phyloP scores from a whole-genome alignment of 2,329 filamentous ascomycete genomes.

The Mariannaea elegans region DNA sequence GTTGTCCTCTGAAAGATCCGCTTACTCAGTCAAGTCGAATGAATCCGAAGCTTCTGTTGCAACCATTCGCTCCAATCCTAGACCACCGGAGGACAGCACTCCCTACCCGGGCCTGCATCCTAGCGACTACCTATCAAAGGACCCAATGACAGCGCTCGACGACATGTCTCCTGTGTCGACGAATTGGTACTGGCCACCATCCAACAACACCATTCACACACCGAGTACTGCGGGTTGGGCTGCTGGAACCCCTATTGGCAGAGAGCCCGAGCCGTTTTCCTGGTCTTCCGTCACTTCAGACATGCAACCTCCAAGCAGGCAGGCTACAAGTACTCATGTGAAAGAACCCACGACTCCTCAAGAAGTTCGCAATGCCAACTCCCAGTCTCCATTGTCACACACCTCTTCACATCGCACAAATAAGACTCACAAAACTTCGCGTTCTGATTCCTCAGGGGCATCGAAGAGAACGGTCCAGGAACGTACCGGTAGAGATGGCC shows the following conservation, averaged over 20 bases:
- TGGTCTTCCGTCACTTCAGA: conserved; percentile 30
- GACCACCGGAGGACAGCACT: conserved; percentile 43
- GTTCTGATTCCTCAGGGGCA: conserved; percentile 3
- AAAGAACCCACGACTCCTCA: background rate
- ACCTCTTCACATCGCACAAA: conserved; percentile 15
- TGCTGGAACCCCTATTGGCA: conserved; percentile 30
- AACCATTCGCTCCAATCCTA: conserved; percentile 39
- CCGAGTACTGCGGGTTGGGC: conserved; percentile 22
- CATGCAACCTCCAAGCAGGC: background rate
- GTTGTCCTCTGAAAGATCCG: conserved; percentile 29
- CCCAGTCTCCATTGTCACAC: conserved; percentile 16
- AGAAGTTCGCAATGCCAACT: background rate
- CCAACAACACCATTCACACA: conserved; percentile 26
- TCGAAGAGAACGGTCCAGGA: background rate
- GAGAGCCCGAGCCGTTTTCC: conserved; percentile 34
- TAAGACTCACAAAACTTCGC: background rate
- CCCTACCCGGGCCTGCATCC: conserved; percentile 38
- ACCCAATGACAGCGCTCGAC: conserved; percentile 26
- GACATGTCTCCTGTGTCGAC: conserved; percentile 27
- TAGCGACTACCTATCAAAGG: conserved; percentile 33
- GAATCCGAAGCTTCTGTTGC: conserved; percentile 32
- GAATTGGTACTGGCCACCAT: conserved; percentile 34
- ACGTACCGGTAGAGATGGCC: background rate
- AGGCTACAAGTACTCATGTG: background rate
- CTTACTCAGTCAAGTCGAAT: conserved; percentile 32